Percentiles rank a stretch among this genome's conserved stretches.
phyloP scores from a whole-genome alignment of 495 filamentous ascomycete species.

The Cenococcum geophilum region DNA sequence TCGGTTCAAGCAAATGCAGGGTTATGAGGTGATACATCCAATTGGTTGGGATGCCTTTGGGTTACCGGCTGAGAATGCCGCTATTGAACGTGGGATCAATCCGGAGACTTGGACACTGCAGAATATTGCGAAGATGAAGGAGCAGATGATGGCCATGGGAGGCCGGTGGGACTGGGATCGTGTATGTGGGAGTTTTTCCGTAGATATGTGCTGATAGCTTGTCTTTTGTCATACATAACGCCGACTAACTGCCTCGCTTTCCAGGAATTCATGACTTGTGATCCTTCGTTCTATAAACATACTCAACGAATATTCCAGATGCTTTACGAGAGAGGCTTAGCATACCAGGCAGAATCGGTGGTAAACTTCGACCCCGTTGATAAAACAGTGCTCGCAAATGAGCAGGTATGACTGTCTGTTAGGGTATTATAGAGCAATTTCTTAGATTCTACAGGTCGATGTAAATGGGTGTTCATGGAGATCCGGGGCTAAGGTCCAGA shows the following conservation, averaged over 20 bases:
- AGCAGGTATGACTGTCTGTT: slow-evolving; percentile 48
- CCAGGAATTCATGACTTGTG: slow-evolving; percentile 77
- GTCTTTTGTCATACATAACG: background rate
- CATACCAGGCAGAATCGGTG: slow-evolving; percentile 69
- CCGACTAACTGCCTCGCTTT: background rate
- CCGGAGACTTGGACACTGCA: slow-evolving; percentile 70
- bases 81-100: slow-evolving; percentile 77
- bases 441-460: slow-evolving; percentile 49
- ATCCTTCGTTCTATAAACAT: slow-evolving; percentile 79
- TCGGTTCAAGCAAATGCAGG: slow-evolving; percentile 69
- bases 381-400: slow-evolving; percentile 83
- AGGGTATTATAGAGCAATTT: background rate
- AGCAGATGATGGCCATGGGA: slow-evolving; percentile 69
- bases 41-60: slow-evolving; percentile 96
- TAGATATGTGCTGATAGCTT: background rate
- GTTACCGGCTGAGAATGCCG: slow-evolving; percentile 85
- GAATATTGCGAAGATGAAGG: slow-evolving; percentile 81
- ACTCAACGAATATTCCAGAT: slow-evolving; percentile 79
- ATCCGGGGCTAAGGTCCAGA: slow-evolving; percentile 79
- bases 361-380: slow-evolving; percentile 91
- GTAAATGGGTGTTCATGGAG: slow-evolving; percentile 78
- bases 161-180: slow-evolving; percentile 75
- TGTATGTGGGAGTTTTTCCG: slow-evolving; percentile 45
- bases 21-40: slow-evolving; percentile 70
- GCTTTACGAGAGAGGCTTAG: slow-evolving; percentile 62